Evolutionary conservation across 805 yeast genomes (phyloP).

Genomic region (Saccharomycopsis sp.): DNA sequence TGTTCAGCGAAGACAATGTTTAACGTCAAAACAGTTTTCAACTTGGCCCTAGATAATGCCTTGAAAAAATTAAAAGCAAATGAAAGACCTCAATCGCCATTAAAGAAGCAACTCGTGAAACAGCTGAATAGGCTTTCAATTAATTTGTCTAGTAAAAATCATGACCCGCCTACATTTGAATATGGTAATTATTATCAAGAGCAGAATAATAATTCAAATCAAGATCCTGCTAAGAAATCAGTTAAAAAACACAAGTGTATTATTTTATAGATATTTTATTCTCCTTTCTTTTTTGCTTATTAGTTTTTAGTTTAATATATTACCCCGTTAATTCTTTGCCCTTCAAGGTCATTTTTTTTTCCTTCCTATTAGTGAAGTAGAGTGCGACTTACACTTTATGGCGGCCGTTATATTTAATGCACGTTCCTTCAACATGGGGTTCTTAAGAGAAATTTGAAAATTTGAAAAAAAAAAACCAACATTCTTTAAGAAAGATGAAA

Average conservation of each 20-base stretch:
- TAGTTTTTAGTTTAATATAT: background rate
- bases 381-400: background rate
- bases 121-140: slow-evolving; percentile 2
- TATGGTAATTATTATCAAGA: slow-evolving; percentile 5
- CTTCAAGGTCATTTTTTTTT: background rate
- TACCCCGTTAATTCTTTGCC: background rate
- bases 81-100: background rate
- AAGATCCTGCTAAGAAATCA: background rate
- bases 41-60: slow-evolving; percentile 37
- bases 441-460: background rate
- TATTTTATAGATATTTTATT: slow-evolving; percentile 1
- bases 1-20: slow-evolving; percentile 71
- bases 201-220: background rate
- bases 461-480: background rate
- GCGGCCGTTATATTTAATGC: background rate
- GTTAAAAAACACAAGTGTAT: background rate
- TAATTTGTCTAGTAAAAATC: slow-evolving; percentile 3
- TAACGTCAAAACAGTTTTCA: slow-evolving; percentile 63
- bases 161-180: slow-evolving; percentile 11
- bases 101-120: background rate
- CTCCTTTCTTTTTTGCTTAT: background rate
- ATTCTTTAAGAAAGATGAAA: background rate
- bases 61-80: slow-evolving; percentile 6
- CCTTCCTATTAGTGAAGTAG: background rate
- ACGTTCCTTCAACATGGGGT: background rate